Percentiles rank a stretch among this genome's conserved stretches.
phyloP scores from a whole-genome alignment of 1,284 basidiomycete species.

The Mycena sp. region DNA sequence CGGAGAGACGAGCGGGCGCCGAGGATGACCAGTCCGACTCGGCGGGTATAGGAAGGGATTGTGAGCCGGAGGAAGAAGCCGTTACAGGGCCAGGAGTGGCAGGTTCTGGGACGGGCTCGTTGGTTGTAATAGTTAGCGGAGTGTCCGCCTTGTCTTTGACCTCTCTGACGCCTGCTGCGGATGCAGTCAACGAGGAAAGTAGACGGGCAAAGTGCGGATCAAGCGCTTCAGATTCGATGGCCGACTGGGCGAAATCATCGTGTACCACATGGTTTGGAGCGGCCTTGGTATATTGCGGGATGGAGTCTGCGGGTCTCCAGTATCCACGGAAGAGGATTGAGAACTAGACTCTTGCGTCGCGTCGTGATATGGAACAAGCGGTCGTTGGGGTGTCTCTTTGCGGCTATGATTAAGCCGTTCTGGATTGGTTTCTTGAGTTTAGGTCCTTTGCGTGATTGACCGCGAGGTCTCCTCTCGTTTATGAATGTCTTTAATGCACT shows the following conservation, averaged over 20 bases:
- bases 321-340: constrained; percentile 69
- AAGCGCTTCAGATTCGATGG: constrained; percentile 40
- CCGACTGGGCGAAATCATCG: constrained; percentile 20
- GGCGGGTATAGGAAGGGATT: constrained; percentile 13
- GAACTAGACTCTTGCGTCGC: constrained; percentile 68
- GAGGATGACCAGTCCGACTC: constrained; percentile 41
- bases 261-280: constrained; percentile 32
- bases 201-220: constrained; percentile 79
- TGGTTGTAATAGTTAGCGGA: constrained; percentile 21
- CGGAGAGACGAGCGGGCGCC: constrained; percentile 28
- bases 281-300: constrained; percentile 59
- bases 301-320: constrained; percentile 68
- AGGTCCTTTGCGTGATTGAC: constrained; percentile 42
- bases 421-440: constrained; percentile 35
- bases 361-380: constrained; percentile 38
- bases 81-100: constrained; percentile 34
- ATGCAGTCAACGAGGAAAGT: constrained; percentile 68
- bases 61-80: constrained; percentile 31
- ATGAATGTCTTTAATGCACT: constrained; percentile 77
- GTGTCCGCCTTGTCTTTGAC: too few species aligned
- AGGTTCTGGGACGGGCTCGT: constrained; percentile 25
- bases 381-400: constrained; percentile 32
- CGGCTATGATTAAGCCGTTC: constrained; percentile 31
- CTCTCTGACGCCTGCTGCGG: constrained; percentile 39
- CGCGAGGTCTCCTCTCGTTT: constrained; percentile 59